These are phyloP conservation scores for Clonostachys solani DNA, from an alignment of 2,329 filamentous ascomycete genomes.

Conservation along the genomic window DNA sequence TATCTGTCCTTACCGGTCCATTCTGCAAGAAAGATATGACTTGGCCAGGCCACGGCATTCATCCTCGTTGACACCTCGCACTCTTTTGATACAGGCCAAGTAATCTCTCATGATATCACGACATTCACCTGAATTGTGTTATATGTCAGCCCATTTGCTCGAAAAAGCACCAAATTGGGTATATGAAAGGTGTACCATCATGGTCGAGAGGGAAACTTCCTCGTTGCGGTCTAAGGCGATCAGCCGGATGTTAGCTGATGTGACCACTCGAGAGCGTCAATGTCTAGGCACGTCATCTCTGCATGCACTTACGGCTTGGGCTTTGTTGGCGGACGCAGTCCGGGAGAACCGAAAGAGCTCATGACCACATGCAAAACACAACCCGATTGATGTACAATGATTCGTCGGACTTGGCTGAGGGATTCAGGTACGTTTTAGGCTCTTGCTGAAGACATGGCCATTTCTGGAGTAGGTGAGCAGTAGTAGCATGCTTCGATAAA, in stretches of 20 bases:
- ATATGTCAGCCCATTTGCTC: not conserved
- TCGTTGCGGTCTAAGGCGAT: conserved; percentile 66
- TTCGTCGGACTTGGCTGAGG: no score
- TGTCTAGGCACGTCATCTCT: not conserved
- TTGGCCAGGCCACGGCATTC: conserved; percentile 85
- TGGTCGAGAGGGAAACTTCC: conserved; percentile 97
- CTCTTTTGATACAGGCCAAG: conserved; percentile 79
- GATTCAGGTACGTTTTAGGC: no score
- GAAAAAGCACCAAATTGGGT: not conserved
- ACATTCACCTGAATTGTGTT: conserved; percentile 68
- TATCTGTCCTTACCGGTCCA: conserved; percentile 70
- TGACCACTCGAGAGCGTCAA: not conserved
- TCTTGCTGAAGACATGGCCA: no score
- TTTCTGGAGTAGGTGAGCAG: no score
- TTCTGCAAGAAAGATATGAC: conserved; percentile 83
- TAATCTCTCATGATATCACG: conserved; percentile 84
- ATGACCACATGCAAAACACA: conserved; percentile 22
- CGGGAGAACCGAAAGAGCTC: conserved; percentile 68
- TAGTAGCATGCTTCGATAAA: no score
- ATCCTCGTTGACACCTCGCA: conserved; percentile 79
- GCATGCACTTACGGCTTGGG: conserved; percentile 59
- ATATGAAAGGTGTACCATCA: conserved; percentile 48
- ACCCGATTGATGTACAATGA: no score
- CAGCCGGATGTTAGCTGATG: no score
- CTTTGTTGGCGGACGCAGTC: conserved; percentile 60